Evolutionary conservation across 1,284 basidiomycete genomes (phyloP).

Genomic region (Takashimella koratensis): DNA sequence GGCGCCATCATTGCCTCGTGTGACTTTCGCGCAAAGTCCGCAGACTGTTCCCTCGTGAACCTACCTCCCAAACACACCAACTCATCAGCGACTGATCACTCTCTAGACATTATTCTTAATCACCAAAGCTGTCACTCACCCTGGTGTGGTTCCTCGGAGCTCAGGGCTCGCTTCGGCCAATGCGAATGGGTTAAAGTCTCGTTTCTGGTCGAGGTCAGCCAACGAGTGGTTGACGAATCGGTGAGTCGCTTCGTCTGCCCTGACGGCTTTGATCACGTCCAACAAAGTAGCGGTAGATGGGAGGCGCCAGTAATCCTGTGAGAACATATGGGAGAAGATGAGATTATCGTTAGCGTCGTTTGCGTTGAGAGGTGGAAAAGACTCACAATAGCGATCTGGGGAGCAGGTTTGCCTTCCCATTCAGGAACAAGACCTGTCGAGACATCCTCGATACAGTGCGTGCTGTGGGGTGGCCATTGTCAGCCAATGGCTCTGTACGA

Average conservation of each 20-base stretch:
- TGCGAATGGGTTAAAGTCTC: constrained; percentile 87
- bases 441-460: constrained; percentile 75
- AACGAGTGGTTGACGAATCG: constrained; percentile 90
- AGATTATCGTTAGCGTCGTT: not conserved
- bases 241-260: constrained; percentile 89
- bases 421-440: constrained; percentile 81
- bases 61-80: constrained; percentile 45
- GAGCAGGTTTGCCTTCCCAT: constrained; percentile 71
- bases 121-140: no score
- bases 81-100: no score
- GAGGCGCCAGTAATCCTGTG: constrained; percentile 81
- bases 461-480: constrained; percentile 51
- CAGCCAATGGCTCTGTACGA: no score
- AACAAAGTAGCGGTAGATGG: constrained; percentile 67
- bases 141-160: constrained; percentile 68
- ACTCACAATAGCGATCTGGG: constrained; percentile 73
- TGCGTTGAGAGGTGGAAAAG: not conserved
- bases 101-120: no score
- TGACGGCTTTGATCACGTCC: constrained; percentile 84
- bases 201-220: constrained; percentile 70
- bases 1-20: constrained; percentile 36
- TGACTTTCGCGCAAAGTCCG: constrained; percentile 48
- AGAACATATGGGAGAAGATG: not conserved
- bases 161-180: constrained; percentile 82
- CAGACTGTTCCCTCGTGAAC: constrained; percentile 71